Evolutionary conservation across 805 yeast genomes (phyloP), one percentile per base, ranked within the genome.

Genomic region (Candida odintsovae): DNA sequence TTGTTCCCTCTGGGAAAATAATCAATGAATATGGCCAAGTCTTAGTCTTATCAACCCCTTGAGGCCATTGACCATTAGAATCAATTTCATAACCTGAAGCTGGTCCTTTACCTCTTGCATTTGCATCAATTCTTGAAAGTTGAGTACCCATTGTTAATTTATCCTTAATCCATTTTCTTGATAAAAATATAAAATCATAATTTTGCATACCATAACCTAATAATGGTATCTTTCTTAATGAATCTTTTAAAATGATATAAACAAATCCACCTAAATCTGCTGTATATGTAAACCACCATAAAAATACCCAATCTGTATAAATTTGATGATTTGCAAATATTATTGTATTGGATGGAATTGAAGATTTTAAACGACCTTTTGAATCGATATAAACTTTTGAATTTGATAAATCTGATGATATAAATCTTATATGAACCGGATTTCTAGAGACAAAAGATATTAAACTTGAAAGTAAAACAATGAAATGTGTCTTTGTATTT

Each of bases 1-100:
- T 94, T 0, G 99, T 94, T 6, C 99, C 99, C 64, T 94, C 99
- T 1, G 99, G 99, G 66, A 85, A 94, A 23, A 94, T 64, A 20
- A 90, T 66, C 40, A 94, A 63, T 73, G 84, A 80, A 51, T 83
- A 82, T 4, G 86, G 83, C 78, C 79, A 75, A 7, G 61, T 53
- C 72, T 66, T 19, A 65, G 57, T 9, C 56, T 44, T 21, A 44
- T 55, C 42, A 15, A 46, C n/a, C 37, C 53, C 62, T 4, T 36
- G 11, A 11, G 62, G 60, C 55, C 54, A 57, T 12, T 51, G 45
- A 1, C 68, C 55, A 54, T 70, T 54, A 41, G 61, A 46, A 38
- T 58, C 43, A 68, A 44, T 4, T 4, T 13, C 31, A 6, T 56
- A 46, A 1, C 77, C 78, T 21, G 71, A 65, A 1, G 80, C 64